Evolutionary conservation across 176 grass and related monocot genomes (phyloP), one percentile per base, ranked within the genome.

Genomic region (Carex scoparia): DNA sequence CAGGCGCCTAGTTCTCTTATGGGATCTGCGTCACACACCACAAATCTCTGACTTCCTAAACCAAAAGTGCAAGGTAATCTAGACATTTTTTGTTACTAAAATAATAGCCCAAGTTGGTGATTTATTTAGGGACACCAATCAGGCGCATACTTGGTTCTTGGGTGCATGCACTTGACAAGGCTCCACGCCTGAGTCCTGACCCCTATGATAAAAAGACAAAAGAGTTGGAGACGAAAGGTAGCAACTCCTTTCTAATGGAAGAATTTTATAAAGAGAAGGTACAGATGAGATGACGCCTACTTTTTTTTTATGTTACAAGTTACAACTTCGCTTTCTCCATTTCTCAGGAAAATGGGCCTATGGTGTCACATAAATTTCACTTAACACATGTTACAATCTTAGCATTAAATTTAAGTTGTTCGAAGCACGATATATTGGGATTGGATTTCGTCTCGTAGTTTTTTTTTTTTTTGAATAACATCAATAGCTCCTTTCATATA

Each of bases 91-190:
- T 54, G 53, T 48, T 27, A 59, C 1, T 81, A 81, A 2, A 81
- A 81, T 81, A 81, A 63, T 42, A 81, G 35, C 15, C 31, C 79
- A 81, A 81, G 16, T 81, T 62, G 78, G 31, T 19, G 23, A 23
- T 61, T 19, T 81, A 42, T 81, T 42, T 8, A 7, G 46, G 0
- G 28, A 30, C 30, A 77, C 78, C 78, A 81, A 81, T 81, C 13
- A 38, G 31, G 23, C 7, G 35, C 31, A 38, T n/a, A n/a, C 35
- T 63, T 81, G 51, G 48, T 80, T 35, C 54, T 48, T 62, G 59
- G 80, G 80, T 63, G 61, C 80, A 83, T 67, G 80, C 61, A 83
- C 80, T 81, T 83, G 80, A 67, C 80, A 23, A 83, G 61, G 80
- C 80, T 83, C 80, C 80, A 83, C 80, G 80, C 35, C 80, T 72